Evolutionary conservation across 257 asterid species (phyloP).

Genomic region (Solanum tarijense): DNA sequence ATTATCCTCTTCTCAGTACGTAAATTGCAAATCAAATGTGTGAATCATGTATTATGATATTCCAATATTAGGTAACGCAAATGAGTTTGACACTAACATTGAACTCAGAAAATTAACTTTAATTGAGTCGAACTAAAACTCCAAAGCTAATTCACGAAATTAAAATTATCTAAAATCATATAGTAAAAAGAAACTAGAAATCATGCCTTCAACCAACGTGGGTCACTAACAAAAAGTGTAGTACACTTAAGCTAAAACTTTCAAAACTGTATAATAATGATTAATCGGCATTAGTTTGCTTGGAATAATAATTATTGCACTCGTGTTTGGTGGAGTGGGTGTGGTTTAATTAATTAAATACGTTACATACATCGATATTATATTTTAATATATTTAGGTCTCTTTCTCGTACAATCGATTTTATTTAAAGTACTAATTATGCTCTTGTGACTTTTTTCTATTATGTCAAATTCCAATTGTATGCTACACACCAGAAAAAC

Average conservation of each 20-base stretch:
- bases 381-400: not conserved
- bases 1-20: not conserved
- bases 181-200: not conserved
- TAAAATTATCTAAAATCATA: not conserved
- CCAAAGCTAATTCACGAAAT: not conserved
- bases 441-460: not conserved
- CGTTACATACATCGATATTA: not conserved
- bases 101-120: not conserved
- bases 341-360: not conserved
- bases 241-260: not conserved
- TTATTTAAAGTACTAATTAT: not conserved
- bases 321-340: not conserved
- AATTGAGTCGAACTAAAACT: not conserved
- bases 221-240: not conserved
- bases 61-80: not conserved
- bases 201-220: not conserved
- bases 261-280: not conserved
- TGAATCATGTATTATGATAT: not conserved
- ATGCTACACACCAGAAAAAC: not conserved
- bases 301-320: not conserved
- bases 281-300: not conserved
- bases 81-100: not conserved
- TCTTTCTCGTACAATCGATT: not conserved
- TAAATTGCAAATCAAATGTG: not conserved
- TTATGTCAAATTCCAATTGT: not conserved